Evolutionary conservation across 1,139 yeast species (phyloP), one percentile per base, ranked within the genome.

Genomic region (Schwanniomyces etchellsii): DNA sequence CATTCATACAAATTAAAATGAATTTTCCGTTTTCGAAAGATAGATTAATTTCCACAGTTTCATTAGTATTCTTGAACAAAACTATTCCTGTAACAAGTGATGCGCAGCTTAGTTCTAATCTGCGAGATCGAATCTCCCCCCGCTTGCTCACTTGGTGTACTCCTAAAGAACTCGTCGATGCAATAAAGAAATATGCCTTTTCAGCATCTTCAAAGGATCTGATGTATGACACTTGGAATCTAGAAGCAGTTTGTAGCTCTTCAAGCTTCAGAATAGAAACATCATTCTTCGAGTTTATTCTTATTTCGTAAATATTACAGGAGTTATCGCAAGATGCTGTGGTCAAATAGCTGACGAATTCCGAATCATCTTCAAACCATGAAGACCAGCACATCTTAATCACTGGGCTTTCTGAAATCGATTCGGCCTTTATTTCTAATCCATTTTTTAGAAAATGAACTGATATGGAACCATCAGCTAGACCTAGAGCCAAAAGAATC

Each of bases 1-100:
- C 5, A 28, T 41, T 32, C 16, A 43, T 23, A 14, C 35, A 27
- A 5, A 49, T 35, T 2, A 52, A 36, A 11, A 51, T 51, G 21
- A 60, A 51, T 5, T 43, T 39, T 1, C 68, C 67, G 30, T 48
- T 44, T 34, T 64, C 70, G 30, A 42, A 55, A 5, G 48, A 40
- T 14, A 52, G 18, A 12, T 43, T 34, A 1, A 42, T 28, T 12
- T 28, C 30, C n/a, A 39, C 16, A n/a, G 10, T 20, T 1, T 13
- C 16, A 13, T 26, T 22, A 3, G 13, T 26, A 20, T 28, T 22
- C 3, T 9, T 16, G 2, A 21, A 16, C 10, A 27, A 22, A 14
- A 34, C 26, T 2, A 36, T 32, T 2, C 42, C 41, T 3, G 32
- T 26, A 1, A 37, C 35, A 16, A 35, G 24, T 11, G 31, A 25